Evolutionary conservation across 371 early-diverging fungal genomes (phyloP).

Genomic region (Fennellomyces sp.): DNA sequence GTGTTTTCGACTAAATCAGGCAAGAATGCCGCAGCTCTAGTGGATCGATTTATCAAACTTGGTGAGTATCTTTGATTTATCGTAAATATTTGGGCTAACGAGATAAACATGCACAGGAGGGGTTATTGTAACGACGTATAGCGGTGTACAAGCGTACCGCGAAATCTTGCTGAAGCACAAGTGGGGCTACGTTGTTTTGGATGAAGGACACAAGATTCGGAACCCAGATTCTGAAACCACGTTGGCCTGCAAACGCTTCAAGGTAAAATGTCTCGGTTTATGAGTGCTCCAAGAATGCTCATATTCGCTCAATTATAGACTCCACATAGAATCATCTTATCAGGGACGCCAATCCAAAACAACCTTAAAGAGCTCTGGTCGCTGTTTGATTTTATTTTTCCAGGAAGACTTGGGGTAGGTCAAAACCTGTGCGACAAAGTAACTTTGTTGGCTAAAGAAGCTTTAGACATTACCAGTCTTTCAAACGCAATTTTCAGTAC

Average conservation of each 20-base stretch:
- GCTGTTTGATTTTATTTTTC: slow-evolving; percentile 94
- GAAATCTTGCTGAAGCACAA: slow-evolving; percentile 63
- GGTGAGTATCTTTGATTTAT: too few relatives aligned
- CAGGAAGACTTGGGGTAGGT: slow-evolving; percentile 88
- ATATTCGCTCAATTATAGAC: slow-evolving; percentile 50
- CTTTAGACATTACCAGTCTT: slow-evolving; percentile 86
- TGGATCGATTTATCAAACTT: slow-evolving; percentile 33
- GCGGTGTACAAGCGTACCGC: slow-evolving; percentile 76
- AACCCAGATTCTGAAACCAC: slow-evolving; percentile 95
- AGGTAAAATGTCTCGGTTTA: slow-evolving; percentile 24
- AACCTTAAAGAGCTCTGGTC: slow-evolving; percentile 97
- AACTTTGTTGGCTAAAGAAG: not conserved
- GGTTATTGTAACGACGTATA: slow-evolving; percentile 88
- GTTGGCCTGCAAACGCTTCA: slow-evolving; percentile 81
- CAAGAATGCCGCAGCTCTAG: slow-evolving; percentile 34
- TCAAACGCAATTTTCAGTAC: slow-evolving; percentile 88
- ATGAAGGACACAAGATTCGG: slow-evolving; percentile 98
- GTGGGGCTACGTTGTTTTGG: slow-evolving; percentile 94
- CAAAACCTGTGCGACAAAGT: not conserved
- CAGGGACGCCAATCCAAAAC: slow-evolving; percentile 99
- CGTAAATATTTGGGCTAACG: too few relatives aligned
- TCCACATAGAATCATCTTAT: slow-evolving; percentile 86
- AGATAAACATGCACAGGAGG: too few relatives aligned
- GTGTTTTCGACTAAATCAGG: slow-evolving; percentile 42
- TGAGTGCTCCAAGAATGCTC: not conserved